Evolutionary conservation across 2,329 filamentous ascomycete genomes (phyloP).

Genomic region (Aschersonia sp.): DNA sequence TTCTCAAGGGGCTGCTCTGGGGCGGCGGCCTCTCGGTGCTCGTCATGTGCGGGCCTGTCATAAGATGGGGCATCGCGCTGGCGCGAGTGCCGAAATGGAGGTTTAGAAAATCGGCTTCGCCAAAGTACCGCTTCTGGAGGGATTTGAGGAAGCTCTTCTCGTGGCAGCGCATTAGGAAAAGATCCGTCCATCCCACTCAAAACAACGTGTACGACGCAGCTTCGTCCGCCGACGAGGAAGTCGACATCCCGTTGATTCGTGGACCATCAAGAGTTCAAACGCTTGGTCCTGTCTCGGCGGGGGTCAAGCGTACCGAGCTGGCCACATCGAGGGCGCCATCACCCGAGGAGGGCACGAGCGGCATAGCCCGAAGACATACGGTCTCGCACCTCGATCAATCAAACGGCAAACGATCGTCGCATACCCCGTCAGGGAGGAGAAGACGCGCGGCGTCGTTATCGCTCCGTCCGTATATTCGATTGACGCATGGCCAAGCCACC

Average conservation of each 20-base stretch:
- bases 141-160: slow-evolving; percentile 25
- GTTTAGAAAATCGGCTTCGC: slow-evolving; percentile 44
- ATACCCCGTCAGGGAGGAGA: slow-evolving; percentile 49
- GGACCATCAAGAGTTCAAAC: slow-evolving; percentile 15
- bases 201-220: slow-evolving; percentile 16
- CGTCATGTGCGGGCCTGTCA: slow-evolving; percentile 55
- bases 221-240: slow-evolving; percentile 17
- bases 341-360: background rate
- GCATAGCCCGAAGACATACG: slow-evolving; percentile 31
- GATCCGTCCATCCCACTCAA: slow-evolving; percentile 16
- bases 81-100: slow-evolving; percentile 87
- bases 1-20: slow-evolving; percentile 78
- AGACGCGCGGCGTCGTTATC: slow-evolving; percentile 51
- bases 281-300: slow-evolving; percentile 9
- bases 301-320: background rate
- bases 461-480: slow-evolving; percentile 59
- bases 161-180: slow-evolving; percentile 31
- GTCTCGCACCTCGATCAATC: slow-evolving; percentile 28
- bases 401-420: slow-evolving; percentile 25
- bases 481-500: slow-evolving; percentile 66
- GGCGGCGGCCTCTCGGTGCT: slow-evolving; percentile 66
- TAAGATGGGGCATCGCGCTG: slow-evolving; percentile 72
- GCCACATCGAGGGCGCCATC: background rate
- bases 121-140: slow-evolving; percentile 20
- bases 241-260: slow-evolving; percentile 8